A percentile compares a stretch with the other conserved stretches of the same genome.
Conservation (phyloP, 768 basidiomycete species). For the Suillus ampliporus region DNA sequence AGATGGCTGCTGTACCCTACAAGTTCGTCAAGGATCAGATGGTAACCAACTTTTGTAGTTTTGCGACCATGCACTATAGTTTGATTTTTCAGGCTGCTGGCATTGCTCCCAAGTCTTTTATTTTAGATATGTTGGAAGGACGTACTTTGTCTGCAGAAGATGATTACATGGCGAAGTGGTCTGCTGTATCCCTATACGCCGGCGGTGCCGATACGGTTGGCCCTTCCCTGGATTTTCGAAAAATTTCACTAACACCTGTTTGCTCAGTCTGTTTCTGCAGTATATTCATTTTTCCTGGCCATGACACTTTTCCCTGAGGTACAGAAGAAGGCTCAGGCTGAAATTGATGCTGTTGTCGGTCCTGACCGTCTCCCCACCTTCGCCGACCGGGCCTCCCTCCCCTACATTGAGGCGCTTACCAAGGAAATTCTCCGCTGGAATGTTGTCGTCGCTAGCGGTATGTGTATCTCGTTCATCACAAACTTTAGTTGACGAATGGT, state of each 20-base stretch:
- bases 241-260: constrained; percentile 1
- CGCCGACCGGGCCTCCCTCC: constrained; percentile 27
- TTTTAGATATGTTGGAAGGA: constrained; percentile 16
- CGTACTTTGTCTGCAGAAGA: constrained; percentile 22
- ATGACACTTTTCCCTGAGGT: constrained; percentile 31
- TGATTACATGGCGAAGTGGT: constrained; percentile 25
- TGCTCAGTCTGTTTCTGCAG: constrained; percentile 19
- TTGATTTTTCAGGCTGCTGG: constrained; percentile 22
- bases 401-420: constrained; percentile 30
- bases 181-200: constrained; percentile 13
- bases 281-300: constrained; percentile 30
- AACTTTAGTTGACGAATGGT: constrained; percentile 39
- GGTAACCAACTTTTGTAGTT: constrained; percentile 32
- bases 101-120: constrained; percentile 24
- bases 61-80: neutral
- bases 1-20: constrained; percentile 51
- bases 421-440: constrained; percentile 36
- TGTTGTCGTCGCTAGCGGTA: constrained; percentile 21
- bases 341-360: constrained; percentile 31
- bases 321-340: constrained; percentile 28
- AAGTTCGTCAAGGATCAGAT: constrained; percentile 51
- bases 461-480: constrained; percentile 39
- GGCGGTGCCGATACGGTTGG: constrained; percentile 52
- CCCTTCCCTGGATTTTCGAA: constrained; percentile 45
- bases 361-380: constrained; percentile 27